Conservation (phyloP, 1,139 yeast species). For the Blastobotrys buckinghamii region DNA sequence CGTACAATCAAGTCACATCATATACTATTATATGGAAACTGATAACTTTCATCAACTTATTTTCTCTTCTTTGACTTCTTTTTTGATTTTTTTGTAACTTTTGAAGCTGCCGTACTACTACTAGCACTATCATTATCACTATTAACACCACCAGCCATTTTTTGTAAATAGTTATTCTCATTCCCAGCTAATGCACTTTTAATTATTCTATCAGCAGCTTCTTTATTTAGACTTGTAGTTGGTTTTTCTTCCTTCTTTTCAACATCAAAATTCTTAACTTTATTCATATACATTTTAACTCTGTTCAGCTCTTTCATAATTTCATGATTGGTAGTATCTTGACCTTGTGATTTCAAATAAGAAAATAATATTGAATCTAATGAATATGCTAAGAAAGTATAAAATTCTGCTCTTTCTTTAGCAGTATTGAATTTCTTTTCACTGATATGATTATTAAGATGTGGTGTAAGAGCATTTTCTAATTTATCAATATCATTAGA, state of each 20-base stretch:
- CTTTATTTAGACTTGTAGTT: constrained; percentile 26
- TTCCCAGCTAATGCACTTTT: constrained; percentile 37
- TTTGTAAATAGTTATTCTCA: constrained; percentile 13
- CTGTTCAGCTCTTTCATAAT: constrained; percentile 66
- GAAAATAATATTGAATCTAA: constrained; percentile 43
- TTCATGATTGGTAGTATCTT: constrained; percentile 52
- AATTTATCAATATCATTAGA: constrained; percentile 28
- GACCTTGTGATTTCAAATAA: constrained; percentile 56
- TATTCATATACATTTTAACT: constrained; percentile 62
- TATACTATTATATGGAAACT: no score
- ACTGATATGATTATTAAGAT: constrained; percentile 24
- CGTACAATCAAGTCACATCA: no score
- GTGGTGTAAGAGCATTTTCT: constrained; percentile 23
- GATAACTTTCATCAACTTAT: no score
- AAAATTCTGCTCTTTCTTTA: constrained; percentile 31
- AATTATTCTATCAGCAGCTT: constrained; percentile 41
- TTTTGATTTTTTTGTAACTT: no score
- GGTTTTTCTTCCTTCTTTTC: constrained; percentile 1
- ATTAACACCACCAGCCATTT: constrained; percentile 8
- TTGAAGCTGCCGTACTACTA: no score
- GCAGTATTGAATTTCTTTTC: constrained; percentile 26
- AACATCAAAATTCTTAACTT: constrained; percentile 44
- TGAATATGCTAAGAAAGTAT: constrained; percentile 36
- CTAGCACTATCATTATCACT: not conserved
- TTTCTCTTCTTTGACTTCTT: no score